Base-by-base conservation (phyloP, 2,329 filamentous ascomycete genomes). In the Saccharata proteae region DNA sequence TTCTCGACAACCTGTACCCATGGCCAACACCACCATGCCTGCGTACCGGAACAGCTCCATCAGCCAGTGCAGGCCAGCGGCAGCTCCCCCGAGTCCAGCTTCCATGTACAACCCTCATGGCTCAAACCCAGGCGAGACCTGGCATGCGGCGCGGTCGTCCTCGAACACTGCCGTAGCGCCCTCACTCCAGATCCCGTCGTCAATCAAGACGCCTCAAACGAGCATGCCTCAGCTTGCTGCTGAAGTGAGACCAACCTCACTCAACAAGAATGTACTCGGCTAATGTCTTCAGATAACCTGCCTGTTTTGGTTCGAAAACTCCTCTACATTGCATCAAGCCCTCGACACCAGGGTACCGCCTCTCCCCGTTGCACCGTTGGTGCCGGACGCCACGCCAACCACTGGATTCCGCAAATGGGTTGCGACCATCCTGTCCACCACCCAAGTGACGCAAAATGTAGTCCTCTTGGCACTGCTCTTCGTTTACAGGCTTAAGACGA, bases 281-380 rank as follows among this genome's bases (percentile, higher is more conserved):
- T 13, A 26, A 26, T 26, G 8, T 26, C 13, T n/a, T 12, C 47
- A 93, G 82, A 82, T 96, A 57, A 93, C 88, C 9, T 94, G 88
- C 50, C 67, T 98, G 10, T 94, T 96, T 61, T 96, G 90, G 88
- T 96, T 96, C 52, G 86, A 96, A 57, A 80, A 80, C 11, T 79
- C 81, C 25, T 70, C 79, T n/a, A 79, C 80, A 14, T 62, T 96
- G 11, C 72, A 80, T 43, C 69, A 73, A 35, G 82, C 86, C 21
- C 79, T 86, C 50, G 71, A 75, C 7, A 59, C 72, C 5, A 55
- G 57, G 21, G 54, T 55, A 6, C 50, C 60, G 40, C 41, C 47
- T 43, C 40, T 50, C 22, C 41, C 62, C 20, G 51, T 71, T 27
- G 59, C 68, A 34, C 60, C 69, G 18, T 64, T 94, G 6, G 71